Base-by-base conservation (phyloP, 1,284 basidiomycete species). In the Vanrija sp. region DNA sequence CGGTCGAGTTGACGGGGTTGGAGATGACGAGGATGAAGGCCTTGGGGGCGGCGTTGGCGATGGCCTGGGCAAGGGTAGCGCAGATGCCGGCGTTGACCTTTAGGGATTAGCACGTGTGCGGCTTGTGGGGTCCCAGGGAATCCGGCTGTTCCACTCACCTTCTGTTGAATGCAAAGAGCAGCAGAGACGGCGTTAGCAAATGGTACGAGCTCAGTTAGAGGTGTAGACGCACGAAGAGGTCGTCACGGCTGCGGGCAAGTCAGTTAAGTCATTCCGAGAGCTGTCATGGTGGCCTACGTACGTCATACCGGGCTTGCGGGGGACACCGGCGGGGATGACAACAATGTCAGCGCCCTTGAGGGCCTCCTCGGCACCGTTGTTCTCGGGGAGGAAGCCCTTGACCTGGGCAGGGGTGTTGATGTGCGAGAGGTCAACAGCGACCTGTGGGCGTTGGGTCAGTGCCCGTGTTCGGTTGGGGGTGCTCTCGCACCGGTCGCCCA, bases 261-360 rank as follows among this genome's bases (percentile, higher is more conserved):
- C 46, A 56, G 55, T 12, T 39, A 23, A 23, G 9, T 34, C 10
- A 14, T 34, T 34, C 34, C 34, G 34, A 34, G 34, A n/a, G n/a
- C n/a, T n/a, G n/a, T n/a, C n/a, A 28, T 15, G 18, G 28, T 39
- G 34, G 8, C 12, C 25, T 7, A 83, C 86, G 85, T 65, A 66
- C 67, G 75, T 77, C 76, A 77, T 79, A 51, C 77, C 79, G 34
- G 92, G 91, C 85, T 94, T 94, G 74, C 91, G 83, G 63, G 91
- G 91, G 57, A 94, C 91, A 84, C 95, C 96, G 77, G 95, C 95
- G 60, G 96, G 96, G 77, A 98, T 96, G 67, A 98, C 88, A 65
- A 98, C 87, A 63, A 98, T 87, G 78, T 78, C 74, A 49, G 72
- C 69, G 38, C 62, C 75, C 58, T 71, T 71, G 53, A 76, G 65